Conservation (phyloP, 352 stramenopile genomes). For the Saprolegnia diclina region DNA sequence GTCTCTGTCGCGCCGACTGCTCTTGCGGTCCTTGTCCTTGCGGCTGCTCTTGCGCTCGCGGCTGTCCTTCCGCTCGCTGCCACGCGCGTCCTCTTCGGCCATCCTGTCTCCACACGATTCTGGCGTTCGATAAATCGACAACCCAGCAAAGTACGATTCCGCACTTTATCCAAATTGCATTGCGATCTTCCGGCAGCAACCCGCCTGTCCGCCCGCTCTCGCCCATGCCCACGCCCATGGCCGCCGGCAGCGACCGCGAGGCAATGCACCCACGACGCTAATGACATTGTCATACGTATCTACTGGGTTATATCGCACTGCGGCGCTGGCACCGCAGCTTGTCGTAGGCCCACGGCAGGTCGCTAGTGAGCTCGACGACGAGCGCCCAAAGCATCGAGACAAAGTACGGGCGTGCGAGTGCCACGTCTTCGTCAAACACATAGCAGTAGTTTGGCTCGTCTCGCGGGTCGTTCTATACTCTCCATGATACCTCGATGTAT, state of each 20-base stretch:
- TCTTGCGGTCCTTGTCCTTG: slow-evolving; percentile 27
- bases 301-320: background rate
- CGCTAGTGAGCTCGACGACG: slow-evolving; percentile 61
- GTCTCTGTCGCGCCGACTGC: slow-evolving; percentile 23
- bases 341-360: slow-evolving; percentile 52
- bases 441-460: slow-evolving; percentile 49
- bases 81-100: slow-evolving; percentile 14
- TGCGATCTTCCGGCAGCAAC: background rate
- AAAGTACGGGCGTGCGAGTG: slow-evolving; percentile 67
- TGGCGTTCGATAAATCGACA: slow-evolving; percentile 1
- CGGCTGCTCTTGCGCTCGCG: slow-evolving; percentile 30
- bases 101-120: slow-evolving; percentile 27
- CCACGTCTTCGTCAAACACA: slow-evolving; percentile 64
- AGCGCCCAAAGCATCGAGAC: slow-evolving; percentile 72
- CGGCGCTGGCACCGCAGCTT: background rate
- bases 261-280: too few species aligned
- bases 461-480: background rate
- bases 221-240: too few species aligned
- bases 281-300: background rate
- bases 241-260: too few species aligned
- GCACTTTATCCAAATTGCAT: background rate
- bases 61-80: slow-evolving; percentile 26
- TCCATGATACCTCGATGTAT: background rate
- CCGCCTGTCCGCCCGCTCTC: background rate
- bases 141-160: background rate